Conservation (phyloP, 2,329 filamentous ascomycete genomes). For the Pestalotiopsis sp. region DNA sequence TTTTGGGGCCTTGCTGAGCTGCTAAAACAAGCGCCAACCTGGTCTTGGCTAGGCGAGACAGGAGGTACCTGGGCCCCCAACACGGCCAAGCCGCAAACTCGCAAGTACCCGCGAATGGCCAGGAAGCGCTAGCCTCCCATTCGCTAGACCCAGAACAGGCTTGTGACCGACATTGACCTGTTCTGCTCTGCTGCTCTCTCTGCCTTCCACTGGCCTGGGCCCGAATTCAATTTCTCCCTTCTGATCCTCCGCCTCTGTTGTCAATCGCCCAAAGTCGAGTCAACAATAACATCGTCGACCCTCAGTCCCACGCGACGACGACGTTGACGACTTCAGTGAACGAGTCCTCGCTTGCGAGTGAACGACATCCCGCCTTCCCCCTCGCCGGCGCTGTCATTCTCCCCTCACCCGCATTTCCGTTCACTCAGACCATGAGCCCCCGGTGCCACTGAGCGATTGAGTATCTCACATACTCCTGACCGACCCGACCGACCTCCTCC, state of each 20-base stretch:
- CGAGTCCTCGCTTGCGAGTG: neutral
- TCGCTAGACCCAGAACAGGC: neutral
- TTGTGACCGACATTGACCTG: neutral
- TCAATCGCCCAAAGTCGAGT: slow-evolving; percentile 3
- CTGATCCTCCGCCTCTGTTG: neutral
- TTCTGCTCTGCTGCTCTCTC: neutral
- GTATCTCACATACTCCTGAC: slow-evolving; percentile 5
- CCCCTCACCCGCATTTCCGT: neutral
- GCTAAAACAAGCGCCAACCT: neutral
- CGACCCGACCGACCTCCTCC: neutral
- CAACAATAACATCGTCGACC: slow-evolving; percentile 7
- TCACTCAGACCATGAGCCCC: neutral
- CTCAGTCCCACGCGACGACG: neutral
- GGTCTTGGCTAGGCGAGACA: slow-evolving; percentile 1
- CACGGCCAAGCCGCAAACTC: neutral
- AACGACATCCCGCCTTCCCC: neutral
- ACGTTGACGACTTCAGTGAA: neutral
- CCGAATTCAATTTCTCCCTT: slow-evolving; percentile 11
- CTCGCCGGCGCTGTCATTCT: neutral
- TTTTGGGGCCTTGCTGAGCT: slow-evolving; percentile 2
- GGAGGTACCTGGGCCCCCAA: neutral
- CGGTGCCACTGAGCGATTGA: neutral
- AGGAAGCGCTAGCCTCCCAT: slow-evolving; percentile 1
- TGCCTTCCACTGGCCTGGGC: neutral
- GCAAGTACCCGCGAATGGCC: neutral